Evolutionary conservation across 1,139 yeast species (phyloP).

Genomic region (Saccharomyces hybrid): DNA sequence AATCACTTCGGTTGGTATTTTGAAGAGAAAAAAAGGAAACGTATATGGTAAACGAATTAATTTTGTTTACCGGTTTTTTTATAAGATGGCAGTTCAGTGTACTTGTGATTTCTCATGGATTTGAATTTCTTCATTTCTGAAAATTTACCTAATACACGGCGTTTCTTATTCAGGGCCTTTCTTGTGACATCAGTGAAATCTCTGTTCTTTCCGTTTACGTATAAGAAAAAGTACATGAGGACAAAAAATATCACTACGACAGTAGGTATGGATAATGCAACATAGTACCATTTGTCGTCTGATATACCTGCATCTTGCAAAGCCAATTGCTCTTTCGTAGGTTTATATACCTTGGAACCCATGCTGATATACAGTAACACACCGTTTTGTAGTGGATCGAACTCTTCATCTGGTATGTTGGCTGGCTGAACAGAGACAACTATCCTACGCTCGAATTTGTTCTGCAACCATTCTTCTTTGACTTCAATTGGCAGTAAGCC

Average conservation of each 20-base stretch:
- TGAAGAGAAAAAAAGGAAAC: not conserved
- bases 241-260: constrained; percentile 53
- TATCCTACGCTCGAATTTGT: constrained; percentile 40
- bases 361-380: constrained; percentile 48
- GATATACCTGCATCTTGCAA: constrained; percentile 51
- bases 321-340: constrained; percentile 46
- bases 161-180: constrained; percentile 45
- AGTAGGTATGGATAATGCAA: constrained; percentile 62
- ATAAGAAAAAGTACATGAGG: constrained; percentile 56
- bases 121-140: constrained; percentile 31
- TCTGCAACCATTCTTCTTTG: constrained; percentile 54
- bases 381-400: constrained; percentile 45
- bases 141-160: constrained; percentile 37
- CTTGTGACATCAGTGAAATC: constrained; percentile 39
- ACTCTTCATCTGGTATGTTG: constrained; percentile 55
- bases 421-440: constrained; percentile 67
- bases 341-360: constrained; percentile 55
- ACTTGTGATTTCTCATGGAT: constrained; percentile 32
- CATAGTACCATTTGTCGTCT: constrained; percentile 57
- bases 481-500: constrained; percentile 60
- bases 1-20: not conserved
- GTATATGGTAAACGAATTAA: constrained; percentile 6
- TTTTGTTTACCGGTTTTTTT: constrained; percentile 26
- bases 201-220: constrained; percentile 41
- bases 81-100: constrained; percentile 35